Base-by-base conservation (phyloP, 2,329 filamentous ascomycete species). In the Xylariaceae sp. region DNA sequence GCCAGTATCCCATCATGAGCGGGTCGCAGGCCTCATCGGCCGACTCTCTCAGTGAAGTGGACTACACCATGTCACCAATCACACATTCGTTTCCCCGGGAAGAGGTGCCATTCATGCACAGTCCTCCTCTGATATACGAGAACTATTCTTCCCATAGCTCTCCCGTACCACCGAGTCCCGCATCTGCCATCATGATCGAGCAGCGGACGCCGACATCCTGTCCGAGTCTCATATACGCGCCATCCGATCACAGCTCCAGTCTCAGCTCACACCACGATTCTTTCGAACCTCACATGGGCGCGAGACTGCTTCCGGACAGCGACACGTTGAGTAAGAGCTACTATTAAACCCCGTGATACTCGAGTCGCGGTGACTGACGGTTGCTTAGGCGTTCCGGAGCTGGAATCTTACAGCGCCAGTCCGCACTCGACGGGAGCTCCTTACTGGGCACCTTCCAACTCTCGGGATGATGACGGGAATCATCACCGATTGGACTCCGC, bases 21-120 rank as follows among this genome's bases (percentile, higher is more conserved):
- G 78, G 80, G 29, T 72, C 75, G 43, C 71, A 83, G 29, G 79
- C 79, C 1, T 76, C 78, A 0, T 80, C 80, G 0, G 73, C 82
- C 52, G 81, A 84, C 59, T 79, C 81, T 2, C 74, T 85, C 51
- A 84, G 80, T 65, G 82, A 85, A 22, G 76, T 80, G 54, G 81
- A 85, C 63, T 85, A 85, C 48, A 61, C 63, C 70, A 58, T 83
- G 72, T 77, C 77, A 57, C 70, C 80, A 8, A 74, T 85, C 59
- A 77, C 75, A 66, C 81, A 83, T 49, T 72, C 76, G 1, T 79
- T 76, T 57, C 71, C 71, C 1, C 65, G 79, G 58, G 81, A 85
- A 26, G 81, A 85, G 18, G 70, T 81, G 21, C 73, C 77, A 2
- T 83, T 78, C 62, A 71, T 81, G 53, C 74, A 79, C 63, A 83